phyloP scores from a whole-genome alignment of 2,329 filamentous ascomycete species.

The Microascus cirrosus region DNA sequence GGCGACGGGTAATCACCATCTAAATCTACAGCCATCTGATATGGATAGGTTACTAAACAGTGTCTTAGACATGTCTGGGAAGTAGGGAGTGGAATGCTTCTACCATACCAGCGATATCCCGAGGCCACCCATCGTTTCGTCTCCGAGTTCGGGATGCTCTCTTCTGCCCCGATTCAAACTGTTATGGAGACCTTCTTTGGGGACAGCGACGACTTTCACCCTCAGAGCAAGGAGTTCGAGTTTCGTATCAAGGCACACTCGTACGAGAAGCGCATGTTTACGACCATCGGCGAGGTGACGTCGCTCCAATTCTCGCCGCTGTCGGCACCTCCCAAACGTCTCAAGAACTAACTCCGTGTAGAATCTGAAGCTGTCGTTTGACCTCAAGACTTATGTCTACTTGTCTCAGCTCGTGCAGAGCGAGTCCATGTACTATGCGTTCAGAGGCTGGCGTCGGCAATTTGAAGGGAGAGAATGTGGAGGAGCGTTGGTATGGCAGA shows the following conservation, averaged over 20 bases:
- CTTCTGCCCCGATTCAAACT: constrained; percentile 54
- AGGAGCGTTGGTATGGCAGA: constrained; percentile 73
- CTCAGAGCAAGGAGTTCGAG: constrained; percentile 78
- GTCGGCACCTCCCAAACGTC: too few relatives aligned
- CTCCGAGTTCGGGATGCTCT: constrained; percentile 68
- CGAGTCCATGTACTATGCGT: constrained; percentile 54
- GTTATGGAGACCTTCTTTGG: constrained; percentile 56
- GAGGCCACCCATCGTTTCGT: constrained; percentile 64
- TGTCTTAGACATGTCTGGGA: constrained; percentile 51
- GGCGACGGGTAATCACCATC: constrained; percentile 45
- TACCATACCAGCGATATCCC: constrained; percentile 66
- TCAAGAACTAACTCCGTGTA: too few relatives aligned
- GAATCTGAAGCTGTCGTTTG: constrained; percentile 61
- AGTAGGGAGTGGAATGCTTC: constrained; percentile 61
- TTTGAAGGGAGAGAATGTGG: constrained; percentile 69
- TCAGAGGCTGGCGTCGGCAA: constrained; percentile 61
- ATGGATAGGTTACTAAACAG: too few relatives aligned
- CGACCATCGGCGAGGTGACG: constrained; percentile 64
- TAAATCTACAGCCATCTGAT: too few relatives aligned
- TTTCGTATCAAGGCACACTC: constrained; percentile 95
- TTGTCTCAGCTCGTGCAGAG: constrained; percentile 58
- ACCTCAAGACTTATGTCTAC: constrained; percentile 61
- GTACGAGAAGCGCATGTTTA: constrained; percentile 73
- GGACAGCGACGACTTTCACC: constrained; percentile 56
- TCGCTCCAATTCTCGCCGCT: too few relatives aligned